Evolutionary conservation across 2,329 filamentous ascomycete species (phyloP).

Genomic region (Penicillium freii): DNA sequence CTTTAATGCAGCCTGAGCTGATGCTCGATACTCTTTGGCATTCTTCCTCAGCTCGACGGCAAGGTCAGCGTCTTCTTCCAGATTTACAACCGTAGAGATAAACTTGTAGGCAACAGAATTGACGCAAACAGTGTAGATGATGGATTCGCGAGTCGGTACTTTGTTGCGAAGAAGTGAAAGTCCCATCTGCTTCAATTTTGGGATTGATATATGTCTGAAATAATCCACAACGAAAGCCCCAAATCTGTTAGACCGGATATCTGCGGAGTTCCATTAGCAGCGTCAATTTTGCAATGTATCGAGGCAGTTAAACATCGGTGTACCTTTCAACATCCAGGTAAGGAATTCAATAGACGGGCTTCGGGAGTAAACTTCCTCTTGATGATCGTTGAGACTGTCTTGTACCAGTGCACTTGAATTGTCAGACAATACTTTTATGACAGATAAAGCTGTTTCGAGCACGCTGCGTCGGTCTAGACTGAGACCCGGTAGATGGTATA

Average conservation of each 20-base stretch:
- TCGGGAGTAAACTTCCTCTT: slow-evolving; percentile 4
- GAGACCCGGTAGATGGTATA: slow-evolving; percentile 8
- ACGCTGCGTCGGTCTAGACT: slow-evolving; percentile 11
- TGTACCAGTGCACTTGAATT: neutral
- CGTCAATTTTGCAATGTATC: neutral
- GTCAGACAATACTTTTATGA: slow-evolving; percentile 8
- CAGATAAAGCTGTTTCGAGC: slow-evolving; percentile 14
- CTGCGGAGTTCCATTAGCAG: slow-evolving; percentile 2
- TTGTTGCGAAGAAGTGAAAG: slow-evolving; percentile 13
- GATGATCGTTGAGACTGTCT: neutral
- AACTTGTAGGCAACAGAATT: slow-evolving; percentile 23
- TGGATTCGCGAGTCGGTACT: slow-evolving; percentile 3
- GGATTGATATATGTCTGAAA: slow-evolving; percentile 18
- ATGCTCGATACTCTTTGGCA: neutral
- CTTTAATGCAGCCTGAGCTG: slow-evolving; percentile 16
- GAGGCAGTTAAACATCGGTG: neutral
- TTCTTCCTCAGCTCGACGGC: neutral
- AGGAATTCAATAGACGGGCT: slow-evolving; percentile 18
- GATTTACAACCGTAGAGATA: slow-evolving; percentile 10
- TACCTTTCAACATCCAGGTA: slow-evolving; percentile 26
- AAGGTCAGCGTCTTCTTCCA: slow-evolving; percentile 2
- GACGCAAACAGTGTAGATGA: slow-evolving; percentile 22
- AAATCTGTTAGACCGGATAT: slow-evolving; percentile 18
- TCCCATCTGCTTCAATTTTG: slow-evolving; percentile 22
- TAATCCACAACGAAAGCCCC: slow-evolving; percentile 22